A percentile compares a stretch with the other conserved stretches of the same genome.
phyloP scores from a whole-genome alignment of 768 basidiomycete genomes.

The Amanita polypyramis region DNA sequence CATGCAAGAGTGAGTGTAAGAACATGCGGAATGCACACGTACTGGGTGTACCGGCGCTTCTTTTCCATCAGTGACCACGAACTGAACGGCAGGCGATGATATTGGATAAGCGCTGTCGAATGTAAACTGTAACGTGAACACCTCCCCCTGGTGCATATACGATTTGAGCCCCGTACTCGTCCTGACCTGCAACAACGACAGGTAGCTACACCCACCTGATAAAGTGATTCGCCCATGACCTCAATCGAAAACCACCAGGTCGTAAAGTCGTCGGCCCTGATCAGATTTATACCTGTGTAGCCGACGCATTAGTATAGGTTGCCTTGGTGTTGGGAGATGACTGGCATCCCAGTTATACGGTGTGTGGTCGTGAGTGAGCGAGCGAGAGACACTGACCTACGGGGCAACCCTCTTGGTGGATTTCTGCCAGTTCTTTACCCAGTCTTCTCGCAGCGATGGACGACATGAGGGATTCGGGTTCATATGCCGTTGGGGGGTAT shows the following conservation, averaged over 20 bases:
- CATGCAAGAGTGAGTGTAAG: too few species aligned
- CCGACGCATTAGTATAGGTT: not conserved
- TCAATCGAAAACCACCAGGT: conserved; percentile 74
- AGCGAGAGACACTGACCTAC: not conserved
- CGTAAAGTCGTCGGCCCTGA: conserved; percentile 67
- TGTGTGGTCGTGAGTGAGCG: too few species aligned
- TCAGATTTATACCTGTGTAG: conserved; percentile 54
- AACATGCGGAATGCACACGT: too few species aligned
- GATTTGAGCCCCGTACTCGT: not conserved
- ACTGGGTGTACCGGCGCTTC: conserved; percentile 77
- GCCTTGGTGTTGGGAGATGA: too few species aligned
- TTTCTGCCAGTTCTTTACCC: conserved; percentile 5
- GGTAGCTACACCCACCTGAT: conserved; percentile 37
- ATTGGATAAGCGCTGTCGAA: conserved; percentile 82
- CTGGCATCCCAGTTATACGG: too few species aligned
- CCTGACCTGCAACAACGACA: not conserved
- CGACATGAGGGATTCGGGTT: conserved; percentile 2
- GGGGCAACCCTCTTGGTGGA: conserved; percentile 5
- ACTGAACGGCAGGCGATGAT: conserved; percentile 80
- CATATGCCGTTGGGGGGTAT: too few species aligned
- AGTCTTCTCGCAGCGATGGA: conserved; percentile 8
- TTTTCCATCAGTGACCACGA: conserved; percentile 54
- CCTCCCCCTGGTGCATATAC: conserved; percentile 47
- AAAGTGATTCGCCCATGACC: conserved; percentile 77
- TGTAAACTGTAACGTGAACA: conserved; percentile 69